These are phyloP conservation scores for Tetradesmus lagerheimii DNA, from an alignment of 139 green algal genomes.

Conservation along the genomic window DNA sequence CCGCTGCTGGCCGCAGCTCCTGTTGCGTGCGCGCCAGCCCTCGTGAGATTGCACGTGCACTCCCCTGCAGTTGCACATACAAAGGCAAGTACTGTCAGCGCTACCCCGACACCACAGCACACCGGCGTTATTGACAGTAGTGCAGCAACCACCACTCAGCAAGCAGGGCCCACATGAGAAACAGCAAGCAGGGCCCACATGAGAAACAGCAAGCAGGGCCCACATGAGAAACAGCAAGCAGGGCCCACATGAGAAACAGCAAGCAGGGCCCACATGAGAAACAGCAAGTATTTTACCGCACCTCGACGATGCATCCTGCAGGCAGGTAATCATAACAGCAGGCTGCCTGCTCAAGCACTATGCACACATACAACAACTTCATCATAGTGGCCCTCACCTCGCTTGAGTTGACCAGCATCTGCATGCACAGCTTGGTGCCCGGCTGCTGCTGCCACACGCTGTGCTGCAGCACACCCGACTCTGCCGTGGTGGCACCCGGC, in stretches of 20 bases:
- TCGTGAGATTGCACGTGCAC: too few relatives aligned
- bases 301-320: background rate
- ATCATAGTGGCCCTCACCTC: too few relatives aligned
- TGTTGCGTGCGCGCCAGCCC: background rate
- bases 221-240: too few relatives aligned
- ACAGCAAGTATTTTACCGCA: background rate
- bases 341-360: background rate
- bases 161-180: too few relatives aligned
- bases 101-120: too few relatives aligned
- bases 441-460: background rate
- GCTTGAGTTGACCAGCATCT: background rate
- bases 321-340: background rate
- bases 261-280: background rate
- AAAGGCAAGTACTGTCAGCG: background rate
- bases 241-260: background rate
- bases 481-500: background rate
- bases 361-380: too few relatives aligned
- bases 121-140: too few relatives aligned
- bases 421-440: background rate
- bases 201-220: too few relatives aligned
- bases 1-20: background rate
- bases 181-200: too few relatives aligned
- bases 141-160: too few relatives aligned
- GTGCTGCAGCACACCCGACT: background rate
- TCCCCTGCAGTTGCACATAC: background rate